phyloP scores from a whole-genome alignment of 1,284 basidiomycete species.

The Ceratobasidium sp. region DNA sequence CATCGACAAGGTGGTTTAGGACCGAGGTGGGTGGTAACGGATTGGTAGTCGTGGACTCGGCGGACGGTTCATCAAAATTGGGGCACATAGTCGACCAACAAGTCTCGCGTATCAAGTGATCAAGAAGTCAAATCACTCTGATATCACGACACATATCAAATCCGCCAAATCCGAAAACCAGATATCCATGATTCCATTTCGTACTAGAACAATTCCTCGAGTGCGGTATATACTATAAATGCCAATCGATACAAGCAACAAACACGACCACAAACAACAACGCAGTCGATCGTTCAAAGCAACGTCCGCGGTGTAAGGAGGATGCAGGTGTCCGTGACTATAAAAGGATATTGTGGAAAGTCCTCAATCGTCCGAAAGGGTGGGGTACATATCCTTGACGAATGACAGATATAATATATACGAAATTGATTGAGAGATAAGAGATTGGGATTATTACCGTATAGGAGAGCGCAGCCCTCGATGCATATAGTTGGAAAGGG shows the following conservation, averaged over 20 bases:
- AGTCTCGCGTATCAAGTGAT: background rate
- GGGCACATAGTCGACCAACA: constrained; percentile 19
- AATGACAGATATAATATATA: constrained; percentile 42
- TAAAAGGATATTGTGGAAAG: constrained; percentile 28
- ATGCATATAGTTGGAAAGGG: background rate
- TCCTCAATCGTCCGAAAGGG: constrained; percentile 40
- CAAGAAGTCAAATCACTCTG: background rate
- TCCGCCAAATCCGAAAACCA: background rate
- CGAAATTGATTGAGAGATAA: constrained; percentile 3
- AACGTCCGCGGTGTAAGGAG: constrained; percentile 42
- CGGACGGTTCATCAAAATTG: background rate
- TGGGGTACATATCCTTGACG: constrained; percentile 38
- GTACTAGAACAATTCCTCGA: constrained; percentile 16
- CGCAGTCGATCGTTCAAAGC: constrained; percentile 16
- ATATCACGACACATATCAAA: constrained; percentile 7
- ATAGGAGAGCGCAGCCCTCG: constrained; percentile 25
- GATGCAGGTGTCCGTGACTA: constrained; percentile 38
- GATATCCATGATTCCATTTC: constrained; percentile 22
- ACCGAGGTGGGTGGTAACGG: constrained; percentile 54
- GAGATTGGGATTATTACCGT: constrained; percentile 6
- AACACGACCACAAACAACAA: constrained; percentile 31
- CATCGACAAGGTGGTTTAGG: constrained; percentile 76
- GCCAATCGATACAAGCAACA: constrained; percentile 46
- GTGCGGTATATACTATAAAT: constrained; percentile 42
- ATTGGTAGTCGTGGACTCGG: background rate